phyloP scores from a whole-genome alignment of 2,329 filamentous ascomycete species.

The Phialocephala sp. region DNA sequence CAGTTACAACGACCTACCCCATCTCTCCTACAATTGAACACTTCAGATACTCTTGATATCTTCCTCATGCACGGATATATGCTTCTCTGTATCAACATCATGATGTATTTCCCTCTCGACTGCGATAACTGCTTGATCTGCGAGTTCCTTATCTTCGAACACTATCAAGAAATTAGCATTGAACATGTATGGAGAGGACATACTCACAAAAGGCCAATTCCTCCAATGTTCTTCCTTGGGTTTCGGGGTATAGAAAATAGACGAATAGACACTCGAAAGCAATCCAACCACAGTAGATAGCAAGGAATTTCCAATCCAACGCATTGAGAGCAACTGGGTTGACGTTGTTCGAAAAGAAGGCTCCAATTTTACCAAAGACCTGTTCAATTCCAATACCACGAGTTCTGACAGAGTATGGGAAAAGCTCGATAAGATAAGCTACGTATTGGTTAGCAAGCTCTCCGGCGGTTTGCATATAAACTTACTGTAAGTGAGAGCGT shows the following conservation, averaged over 20 bases:
- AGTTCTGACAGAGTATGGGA: conserved; percentile 54
- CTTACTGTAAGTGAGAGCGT: conserved; percentile 67
- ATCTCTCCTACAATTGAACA: no score
- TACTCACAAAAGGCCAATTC: conserved; percentile 51
- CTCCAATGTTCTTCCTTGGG: conserved; percentile 48
- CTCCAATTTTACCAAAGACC: conserved; percentile 47
- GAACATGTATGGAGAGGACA: conserved; percentile 12
- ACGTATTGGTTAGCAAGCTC: conserved; percentile 39
- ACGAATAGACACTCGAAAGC: conserved; percentile 49
- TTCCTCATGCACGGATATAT: no score
- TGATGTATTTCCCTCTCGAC: conserved; percentile 45
- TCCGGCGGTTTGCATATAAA: conserved; percentile 32
- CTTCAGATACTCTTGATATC: no score
- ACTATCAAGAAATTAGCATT: conserved; percentile 35
- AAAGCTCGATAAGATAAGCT: conserved; percentile 63
- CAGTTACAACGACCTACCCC: no score
- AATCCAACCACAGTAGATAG: conserved; percentile 51
- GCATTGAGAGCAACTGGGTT: conserved; percentile 50
- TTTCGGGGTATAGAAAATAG: conserved; percentile 52
- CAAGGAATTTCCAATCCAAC: conserved; percentile 36
- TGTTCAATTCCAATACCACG: conserved; percentile 41
- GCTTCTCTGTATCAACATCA: conserved; percentile 16
- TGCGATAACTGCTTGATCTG: conserved; percentile 44
- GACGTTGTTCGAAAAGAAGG: conserved; percentile 45
- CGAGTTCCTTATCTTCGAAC: conserved; percentile 45